Evolutionary conservation across 305 asterid species (phyloP).

Genomic region (Fraxinus floribunda): DNA sequence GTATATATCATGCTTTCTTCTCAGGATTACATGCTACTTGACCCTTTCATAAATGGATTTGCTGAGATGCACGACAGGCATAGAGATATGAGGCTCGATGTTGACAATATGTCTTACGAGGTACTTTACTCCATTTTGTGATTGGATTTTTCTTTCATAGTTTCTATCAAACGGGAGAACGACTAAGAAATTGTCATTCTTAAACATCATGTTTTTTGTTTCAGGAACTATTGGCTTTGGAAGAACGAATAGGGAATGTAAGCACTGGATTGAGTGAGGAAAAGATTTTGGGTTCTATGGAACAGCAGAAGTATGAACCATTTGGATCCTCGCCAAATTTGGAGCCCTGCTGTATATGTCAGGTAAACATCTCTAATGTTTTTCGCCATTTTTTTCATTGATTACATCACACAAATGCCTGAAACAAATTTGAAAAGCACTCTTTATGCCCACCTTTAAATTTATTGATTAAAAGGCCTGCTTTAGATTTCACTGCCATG

Average conservation of each 20-base stretch:
- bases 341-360: constrained; percentile 71
- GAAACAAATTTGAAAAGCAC: background rate
- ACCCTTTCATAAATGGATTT: constrained; percentile 41
- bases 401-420: background rate
- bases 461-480: background rate
- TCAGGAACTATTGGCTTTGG: constrained; percentile 63
- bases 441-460: background rate
- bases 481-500: background rate
- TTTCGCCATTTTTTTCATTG: background rate
- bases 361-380: constrained; percentile 27
- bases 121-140: constrained; percentile 26
- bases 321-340: constrained; percentile 22
- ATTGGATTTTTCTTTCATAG: background rate
- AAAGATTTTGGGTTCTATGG: constrained; percentile 30
- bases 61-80: constrained; percentile 55
- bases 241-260: constrained; percentile 61
- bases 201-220: background rate
- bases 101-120: constrained; percentile 73
- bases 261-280: constrained; percentile 54
- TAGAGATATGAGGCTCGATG: constrained; percentile 64
- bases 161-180: background rate
- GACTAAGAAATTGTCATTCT: background rate
- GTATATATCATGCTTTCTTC: background rate
- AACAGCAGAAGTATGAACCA: constrained; percentile 31
- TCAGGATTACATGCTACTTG: constrained; percentile 45